These are phyloP conservation scores for Debaryomycetaceae sp. DNA, from an alignment of 1,139 yeast genomes.

Conservation along the genomic window DNA sequence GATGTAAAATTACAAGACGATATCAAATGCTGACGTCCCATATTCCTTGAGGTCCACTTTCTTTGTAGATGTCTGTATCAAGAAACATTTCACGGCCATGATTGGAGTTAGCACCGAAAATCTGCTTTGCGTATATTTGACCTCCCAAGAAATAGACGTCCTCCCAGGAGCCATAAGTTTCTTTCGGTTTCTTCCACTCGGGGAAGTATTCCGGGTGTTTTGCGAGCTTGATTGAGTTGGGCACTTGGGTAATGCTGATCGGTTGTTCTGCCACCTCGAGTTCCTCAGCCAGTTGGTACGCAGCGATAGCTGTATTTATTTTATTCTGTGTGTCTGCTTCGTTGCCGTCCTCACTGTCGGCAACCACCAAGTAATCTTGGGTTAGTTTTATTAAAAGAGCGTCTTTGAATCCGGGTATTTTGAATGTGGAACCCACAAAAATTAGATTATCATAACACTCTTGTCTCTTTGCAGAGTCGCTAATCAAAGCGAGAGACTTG, in stretches of 20 bases:
- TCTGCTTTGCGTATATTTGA: conserved; percentile 81
- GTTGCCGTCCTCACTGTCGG: conserved; percentile 22
- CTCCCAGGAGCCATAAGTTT: conserved; percentile 59
- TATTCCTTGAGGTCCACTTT: conserved; percentile 70
- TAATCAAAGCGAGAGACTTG: conserved; percentile 49
- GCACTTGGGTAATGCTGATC: conserved; percentile 56
- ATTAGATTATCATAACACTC: conserved; percentile 85
- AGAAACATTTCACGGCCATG: conserved; percentile 65
- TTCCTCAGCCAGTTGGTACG: conserved; percentile 43
- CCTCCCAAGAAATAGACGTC: conserved; percentile 81
- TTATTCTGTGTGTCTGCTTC: conserved; percentile 23
- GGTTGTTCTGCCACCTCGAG: conserved; percentile 22
- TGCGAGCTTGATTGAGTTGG: conserved; percentile 63
- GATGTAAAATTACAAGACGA: not conserved
- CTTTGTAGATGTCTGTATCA: conserved; percentile 70
- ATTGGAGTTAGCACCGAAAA: conserved; percentile 61
- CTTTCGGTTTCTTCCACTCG: conserved; percentile 80
- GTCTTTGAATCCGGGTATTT: conserved; percentile 74
- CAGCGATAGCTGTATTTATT: conserved; percentile 41
- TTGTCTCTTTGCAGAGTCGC: conserved; percentile 70
- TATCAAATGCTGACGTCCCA: conserved; percentile 44
- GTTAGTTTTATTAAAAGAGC: conserved; percentile 59
- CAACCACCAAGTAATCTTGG: conserved; percentile 52
- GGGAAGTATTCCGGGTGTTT: conserved; percentile 90
- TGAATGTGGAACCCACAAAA: conserved; percentile 71